Evolutionary conservation across 2,329 filamentous ascomycete genomes (phyloP).

Genomic region (Alternaria incomplexa): DNA sequence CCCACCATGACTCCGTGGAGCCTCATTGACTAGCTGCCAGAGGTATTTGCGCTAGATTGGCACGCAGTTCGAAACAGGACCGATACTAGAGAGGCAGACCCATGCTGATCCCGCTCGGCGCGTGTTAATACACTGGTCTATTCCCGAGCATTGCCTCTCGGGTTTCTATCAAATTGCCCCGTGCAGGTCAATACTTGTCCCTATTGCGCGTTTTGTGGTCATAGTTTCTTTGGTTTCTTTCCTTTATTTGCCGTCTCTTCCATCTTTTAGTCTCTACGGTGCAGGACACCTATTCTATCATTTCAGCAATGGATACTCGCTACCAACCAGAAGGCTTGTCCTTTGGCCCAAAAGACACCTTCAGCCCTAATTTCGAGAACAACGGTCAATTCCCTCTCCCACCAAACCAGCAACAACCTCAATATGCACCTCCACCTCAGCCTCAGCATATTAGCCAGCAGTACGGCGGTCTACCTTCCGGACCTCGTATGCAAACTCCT

Average conservation of each 20-base stretch:
- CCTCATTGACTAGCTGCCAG: constrained; percentile 32
- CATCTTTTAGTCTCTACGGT: constrained; percentile 30
- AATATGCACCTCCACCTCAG: constrained; percentile 20
- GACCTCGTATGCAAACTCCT: constrained; percentile 21
- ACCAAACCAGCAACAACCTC: constrained; percentile 17
- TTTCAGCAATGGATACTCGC: constrained; percentile 38
- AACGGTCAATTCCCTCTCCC: constrained; percentile 18
- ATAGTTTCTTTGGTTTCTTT: constrained; percentile 7
- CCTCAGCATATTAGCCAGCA: constrained; percentile 7
- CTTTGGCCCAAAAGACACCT: constrained; percentile 31
- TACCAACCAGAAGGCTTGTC: constrained; percentile 36
- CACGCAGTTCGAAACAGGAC: constrained; percentile 38
- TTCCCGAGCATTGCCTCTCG: constrained; percentile 21
- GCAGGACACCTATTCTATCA: constrained; percentile 38
- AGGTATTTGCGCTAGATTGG: constrained; percentile 26
- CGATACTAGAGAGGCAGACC: constrained; percentile 20
- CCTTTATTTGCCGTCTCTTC: constrained; percentile 21
- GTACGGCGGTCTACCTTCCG: constrained; percentile 18
- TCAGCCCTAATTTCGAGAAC: constrained; percentile 28
- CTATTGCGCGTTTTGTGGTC: constrained; percentile 19
- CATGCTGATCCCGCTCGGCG: constrained; percentile 24
- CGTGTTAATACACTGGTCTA: constrained; percentile 34
- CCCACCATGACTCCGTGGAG: constrained; percentile 23
- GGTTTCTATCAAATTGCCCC: constrained; percentile 28
- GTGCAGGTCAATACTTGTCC: constrained; percentile 28